Evolutionary conservation across 106 monocot genomes (phyloP).

Genomic region (Dioscorea zingiberensis): DNA sequence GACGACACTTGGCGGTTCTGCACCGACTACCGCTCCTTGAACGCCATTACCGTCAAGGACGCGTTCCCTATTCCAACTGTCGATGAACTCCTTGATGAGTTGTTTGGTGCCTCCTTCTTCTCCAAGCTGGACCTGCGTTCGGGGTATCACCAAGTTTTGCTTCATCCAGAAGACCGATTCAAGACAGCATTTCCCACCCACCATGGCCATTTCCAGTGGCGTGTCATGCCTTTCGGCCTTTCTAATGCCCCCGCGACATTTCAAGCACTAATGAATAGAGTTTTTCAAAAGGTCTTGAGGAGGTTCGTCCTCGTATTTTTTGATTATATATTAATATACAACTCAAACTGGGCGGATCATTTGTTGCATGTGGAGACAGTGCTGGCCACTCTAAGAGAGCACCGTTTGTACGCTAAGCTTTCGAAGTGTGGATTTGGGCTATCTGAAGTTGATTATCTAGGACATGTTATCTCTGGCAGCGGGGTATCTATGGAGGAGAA

Average conservation of each 20-base stretch:
- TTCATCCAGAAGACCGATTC: neutral
- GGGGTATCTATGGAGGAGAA: too few species aligned
- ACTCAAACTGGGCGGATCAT: too few species aligned
- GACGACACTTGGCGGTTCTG: slow-evolving; percentile 2
- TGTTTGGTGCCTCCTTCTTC: neutral
- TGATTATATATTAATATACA: slow-evolving; percentile 1
- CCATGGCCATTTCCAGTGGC: neutral
- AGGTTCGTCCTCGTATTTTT: slow-evolving; percentile 5
- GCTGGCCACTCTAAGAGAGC: too few species aligned
- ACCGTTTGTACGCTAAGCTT: too few species aligned
- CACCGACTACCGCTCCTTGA: neutral
- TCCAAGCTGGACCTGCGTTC: slow-evolving; percentile 13
- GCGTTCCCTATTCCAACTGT: slow-evolving; percentile 5
- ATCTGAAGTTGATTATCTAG: too few species aligned
- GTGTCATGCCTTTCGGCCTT: neutral
- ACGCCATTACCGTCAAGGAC: neutral
- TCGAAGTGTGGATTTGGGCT: too few species aligned
- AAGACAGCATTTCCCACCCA: slow-evolving; percentile 1
- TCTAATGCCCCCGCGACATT: slow-evolving; percentile 1
- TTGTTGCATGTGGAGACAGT: too few species aligned
- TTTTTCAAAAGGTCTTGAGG: neutral
- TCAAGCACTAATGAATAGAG: slow-evolving; percentile 3
- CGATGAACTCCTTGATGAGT: slow-evolving; percentile 13
- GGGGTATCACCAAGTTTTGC: slow-evolving; percentile 5
- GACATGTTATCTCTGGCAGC: too few species aligned